A percentile compares a stretch with the other conserved stretches of the same genome.
These are phyloP conservation scores for Penicillium frequentans DNA, from an alignment of 2,329 filamentous ascomycete species.

Conservation along the genomic window DNA sequence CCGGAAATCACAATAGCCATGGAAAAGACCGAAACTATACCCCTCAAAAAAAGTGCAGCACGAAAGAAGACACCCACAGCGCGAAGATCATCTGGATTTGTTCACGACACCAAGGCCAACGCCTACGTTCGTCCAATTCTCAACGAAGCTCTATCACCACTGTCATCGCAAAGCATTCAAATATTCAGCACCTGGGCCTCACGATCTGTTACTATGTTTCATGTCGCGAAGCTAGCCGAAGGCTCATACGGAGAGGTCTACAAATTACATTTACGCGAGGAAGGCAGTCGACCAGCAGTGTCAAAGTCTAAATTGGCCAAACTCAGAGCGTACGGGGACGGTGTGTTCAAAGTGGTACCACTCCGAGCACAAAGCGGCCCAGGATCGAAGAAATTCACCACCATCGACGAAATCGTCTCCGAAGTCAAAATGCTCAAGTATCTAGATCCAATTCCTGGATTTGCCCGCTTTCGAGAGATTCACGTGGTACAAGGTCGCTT, in stretches of 20 bases:
- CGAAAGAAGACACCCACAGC: slow-evolving; percentile 20
- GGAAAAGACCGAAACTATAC: neutral
- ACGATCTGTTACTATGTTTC: slow-evolving; percentile 38
- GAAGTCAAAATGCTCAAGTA: slow-evolving; percentile 56
- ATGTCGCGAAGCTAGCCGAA: slow-evolving; percentile 63
- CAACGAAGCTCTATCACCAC: slow-evolving; percentile 36
- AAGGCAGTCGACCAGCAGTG: slow-evolving; percentile 34
- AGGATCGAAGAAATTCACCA: slow-evolving; percentile 45
- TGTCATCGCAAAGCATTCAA: slow-evolving; percentile 38
- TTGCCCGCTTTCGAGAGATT: slow-evolving; percentile 61
- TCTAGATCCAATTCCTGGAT: slow-evolving; percentile 61
- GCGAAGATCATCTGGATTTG: slow-evolving; percentile 33
- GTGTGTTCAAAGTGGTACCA: slow-evolving; percentile 52
- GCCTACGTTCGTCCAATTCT: slow-evolving; percentile 39
- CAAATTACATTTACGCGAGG: slow-evolving; percentile 49
- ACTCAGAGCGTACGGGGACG: slow-evolving; percentile 41
- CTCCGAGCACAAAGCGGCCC: slow-evolving; percentile 42
- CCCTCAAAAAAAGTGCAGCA: slow-evolving; percentile 4
- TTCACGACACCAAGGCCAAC: slow-evolving; percentile 35
- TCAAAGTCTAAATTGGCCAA: slow-evolving; percentile 40
- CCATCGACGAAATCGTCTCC: slow-evolving; percentile 51
- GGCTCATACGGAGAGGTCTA: slow-evolving; percentile 68
- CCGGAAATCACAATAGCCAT: neutral
- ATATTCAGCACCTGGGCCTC: slow-evolving; percentile 42
- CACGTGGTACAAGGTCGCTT: slow-evolving; percentile 59